Evolutionary conservation across 495 filamentous ascomycete genomes (phyloP), one percentile per base, ranked within the genome.

Genomic region (Penicillium steckii): DNA sequence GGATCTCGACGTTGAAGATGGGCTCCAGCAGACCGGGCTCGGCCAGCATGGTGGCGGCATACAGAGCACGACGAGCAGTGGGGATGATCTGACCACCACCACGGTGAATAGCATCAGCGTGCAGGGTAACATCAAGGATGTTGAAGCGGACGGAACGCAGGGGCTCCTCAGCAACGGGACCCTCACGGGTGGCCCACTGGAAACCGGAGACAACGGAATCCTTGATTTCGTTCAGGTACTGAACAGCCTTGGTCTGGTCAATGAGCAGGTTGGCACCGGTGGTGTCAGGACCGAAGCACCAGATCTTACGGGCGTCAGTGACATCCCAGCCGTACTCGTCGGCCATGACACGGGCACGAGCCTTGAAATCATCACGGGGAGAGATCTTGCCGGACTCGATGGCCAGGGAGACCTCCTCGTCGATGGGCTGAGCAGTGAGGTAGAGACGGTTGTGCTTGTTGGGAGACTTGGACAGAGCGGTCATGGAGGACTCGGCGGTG

Each of bases 381-480:
- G 73, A 76, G 75, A 99, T 92, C 79, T 88, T 91, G 79, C 95
- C 94, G 41, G 72, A 61, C 80, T 99, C 94, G 61, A 99, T 99
- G 66, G 86, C 89, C 62, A 84, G 85, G 54, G 88, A 80, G 46
- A 97, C 86, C 55, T 97, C 94, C 80, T 99, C 94, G 8, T 80
- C 84, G 35, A 99, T 77, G 52, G 94, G 95, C 75, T 89, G 71
- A 53, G 94, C 94, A 67, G 81, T 85, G 71, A 99, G 81, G 81
- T 97, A 99, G 15, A 99, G 83, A 86, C 94, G 91, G 80, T 99
- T 99, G 87, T 99, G 94, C 90, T 99, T 99, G 85, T 99, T 99
- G 75, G 94, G 94, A 9, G 94, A 99, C 83, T 99, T 99, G 67
- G 94, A 99, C 54, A 99, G 81, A 50, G 94, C 94, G 68, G 91